phyloP scores from a whole-genome alignment of 1,139 yeast species.

The Candida sanyaensis region DNA sequence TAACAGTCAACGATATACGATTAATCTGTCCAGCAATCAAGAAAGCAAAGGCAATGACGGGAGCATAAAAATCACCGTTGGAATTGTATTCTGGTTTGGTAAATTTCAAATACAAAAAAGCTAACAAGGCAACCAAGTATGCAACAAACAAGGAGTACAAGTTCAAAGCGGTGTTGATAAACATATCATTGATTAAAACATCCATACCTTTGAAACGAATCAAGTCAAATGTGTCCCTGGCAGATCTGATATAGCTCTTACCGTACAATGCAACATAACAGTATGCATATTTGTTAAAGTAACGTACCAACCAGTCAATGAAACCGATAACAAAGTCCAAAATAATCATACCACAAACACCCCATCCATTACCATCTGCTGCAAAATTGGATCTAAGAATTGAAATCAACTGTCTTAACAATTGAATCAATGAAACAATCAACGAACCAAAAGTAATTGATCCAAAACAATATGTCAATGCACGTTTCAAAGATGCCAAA shows the following conservation, averaged over 20 bases:
- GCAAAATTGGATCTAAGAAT: conserved; percentile 55
- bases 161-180: conserved; percentile 74
- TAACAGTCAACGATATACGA: conserved; percentile 69
- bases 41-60: conserved; percentile 77
- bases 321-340: conserved; percentile 64
- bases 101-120: conserved; percentile 69
- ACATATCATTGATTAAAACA: conserved; percentile 81
- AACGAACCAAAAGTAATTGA: conserved; percentile 88
- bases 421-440: conserved; percentile 74
- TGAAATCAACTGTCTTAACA: conserved; percentile 52
- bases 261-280: conserved; percentile 89
- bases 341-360: conserved; percentile 54
- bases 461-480: conserved; percentile 86
- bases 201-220: conserved; percentile 81
- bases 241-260: conserved; percentile 69
- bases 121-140: conserved; percentile 65
- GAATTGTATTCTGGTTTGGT: conserved; percentile 74
- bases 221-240: conserved; percentile 81
- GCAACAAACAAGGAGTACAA: conserved; percentile 74
- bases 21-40: conserved; percentile 77
- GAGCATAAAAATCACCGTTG: conserved; percentile 69
- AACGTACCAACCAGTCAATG: conserved; percentile 77
- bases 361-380: conserved; percentile 55
- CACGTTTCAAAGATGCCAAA: conserved; percentile 76
- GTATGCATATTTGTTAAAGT: conserved; percentile 90